These are phyloP conservation scores for Vitellaria paradoxa DNA, from an alignment of 179 eudicot species.

Conservation along the genomic window DNA sequence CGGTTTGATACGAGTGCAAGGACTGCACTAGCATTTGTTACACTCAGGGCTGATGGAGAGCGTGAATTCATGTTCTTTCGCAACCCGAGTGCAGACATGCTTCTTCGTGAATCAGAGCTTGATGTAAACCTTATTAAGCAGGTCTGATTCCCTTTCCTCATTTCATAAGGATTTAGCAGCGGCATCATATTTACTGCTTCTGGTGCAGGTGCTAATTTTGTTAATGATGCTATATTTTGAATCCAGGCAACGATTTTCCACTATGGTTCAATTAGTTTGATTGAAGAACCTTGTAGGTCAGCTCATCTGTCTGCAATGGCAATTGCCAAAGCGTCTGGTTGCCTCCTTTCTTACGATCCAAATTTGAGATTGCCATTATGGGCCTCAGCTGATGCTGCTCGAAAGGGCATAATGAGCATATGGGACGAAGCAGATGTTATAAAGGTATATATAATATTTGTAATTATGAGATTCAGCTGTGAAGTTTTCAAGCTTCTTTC, in stretches of 20 bases:
- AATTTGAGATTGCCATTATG: constrained; percentile 64
- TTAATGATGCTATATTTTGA: neutral
- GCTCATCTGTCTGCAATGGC: constrained; percentile 64
- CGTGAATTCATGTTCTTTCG: constrained; percentile 87
- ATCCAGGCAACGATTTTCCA: constrained; percentile 64
- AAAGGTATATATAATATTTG: constrained; percentile 44
- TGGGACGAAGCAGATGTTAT: constrained; percentile 75
- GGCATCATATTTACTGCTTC: neutral
- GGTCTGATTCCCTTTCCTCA: constrained; percentile 42
- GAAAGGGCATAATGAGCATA: constrained; percentile 56
- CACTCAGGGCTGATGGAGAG: constrained; percentile 67
- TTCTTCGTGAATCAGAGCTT: constrained; percentile 70
- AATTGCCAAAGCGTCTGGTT: constrained; percentile 53
- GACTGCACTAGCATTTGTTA: constrained; percentile 83
- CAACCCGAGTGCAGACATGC: constrained; percentile 90
- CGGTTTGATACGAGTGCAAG: constrained; percentile 76
- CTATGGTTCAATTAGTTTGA: constrained; percentile 68
- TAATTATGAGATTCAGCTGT: neutral
- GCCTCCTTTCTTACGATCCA: constrained; percentile 63
- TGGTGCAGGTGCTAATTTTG: neutral
- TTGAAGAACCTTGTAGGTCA: constrained; percentile 64
- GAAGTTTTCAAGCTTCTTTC: too few relatives aligned
- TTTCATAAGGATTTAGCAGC: constrained; percentile 20
- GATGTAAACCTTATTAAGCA: constrained; percentile 66
- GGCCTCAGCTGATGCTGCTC: constrained; percentile 70